Conservation (phyloP, 2,329 filamentous ascomycete genomes). For the Cucurbitaria berberidis region DNA sequence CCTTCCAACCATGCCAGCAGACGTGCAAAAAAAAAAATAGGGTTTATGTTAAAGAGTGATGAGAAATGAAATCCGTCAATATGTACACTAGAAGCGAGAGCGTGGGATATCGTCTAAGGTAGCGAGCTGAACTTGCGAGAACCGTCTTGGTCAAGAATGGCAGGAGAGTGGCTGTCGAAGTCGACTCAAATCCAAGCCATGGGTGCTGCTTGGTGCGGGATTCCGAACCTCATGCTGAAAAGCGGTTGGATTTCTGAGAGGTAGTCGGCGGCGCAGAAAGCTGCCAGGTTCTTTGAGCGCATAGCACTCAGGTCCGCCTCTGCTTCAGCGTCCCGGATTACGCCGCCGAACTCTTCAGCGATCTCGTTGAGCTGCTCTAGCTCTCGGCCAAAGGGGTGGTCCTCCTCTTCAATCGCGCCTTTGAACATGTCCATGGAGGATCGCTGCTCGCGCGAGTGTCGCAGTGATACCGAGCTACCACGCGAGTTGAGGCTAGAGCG, state of each 20-base stretch:
- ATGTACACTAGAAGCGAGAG: conserved; percentile 25
- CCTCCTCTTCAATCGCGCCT: conserved; percentile 45
- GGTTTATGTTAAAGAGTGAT: conserved; percentile 26
- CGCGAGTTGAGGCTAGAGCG: conserved; percentile 33
- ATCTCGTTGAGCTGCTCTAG: conserved; percentile 91
- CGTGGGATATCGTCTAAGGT: conserved; percentile 19
- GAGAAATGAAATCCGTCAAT: conserved; percentile 14
- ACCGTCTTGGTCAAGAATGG: conserved; percentile 3
- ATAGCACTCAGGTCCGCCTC: conserved; percentile 79
- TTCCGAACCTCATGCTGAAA: conserved; percentile 31
- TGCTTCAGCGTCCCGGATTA: conserved; percentile 64
- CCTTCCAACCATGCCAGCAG: conserved; percentile 20
- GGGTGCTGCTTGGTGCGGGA: conserved; percentile 25
- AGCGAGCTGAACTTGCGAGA: conserved; percentile 10
- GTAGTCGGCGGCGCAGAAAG: conserved; percentile 83
- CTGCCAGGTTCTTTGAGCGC: conserved; percentile 70
- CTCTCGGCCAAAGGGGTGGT: conserved; percentile 86
- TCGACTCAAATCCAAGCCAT: conserved; percentile 46
- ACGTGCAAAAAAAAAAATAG: conserved; percentile 16
- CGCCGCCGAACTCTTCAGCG: conserved; percentile 79
- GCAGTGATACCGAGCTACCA: conserved; percentile 60
- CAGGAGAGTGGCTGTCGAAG: background rate
- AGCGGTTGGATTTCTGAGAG: conserved; percentile 77
- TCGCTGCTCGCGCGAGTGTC: conserved; percentile 63
- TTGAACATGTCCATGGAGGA: conserved; percentile 52